Evolutionary conservation across 768 basidiomycete species (phyloP), one percentile per base, ranked within the genome.

Genomic region (Panellus pusillus): DNA sequence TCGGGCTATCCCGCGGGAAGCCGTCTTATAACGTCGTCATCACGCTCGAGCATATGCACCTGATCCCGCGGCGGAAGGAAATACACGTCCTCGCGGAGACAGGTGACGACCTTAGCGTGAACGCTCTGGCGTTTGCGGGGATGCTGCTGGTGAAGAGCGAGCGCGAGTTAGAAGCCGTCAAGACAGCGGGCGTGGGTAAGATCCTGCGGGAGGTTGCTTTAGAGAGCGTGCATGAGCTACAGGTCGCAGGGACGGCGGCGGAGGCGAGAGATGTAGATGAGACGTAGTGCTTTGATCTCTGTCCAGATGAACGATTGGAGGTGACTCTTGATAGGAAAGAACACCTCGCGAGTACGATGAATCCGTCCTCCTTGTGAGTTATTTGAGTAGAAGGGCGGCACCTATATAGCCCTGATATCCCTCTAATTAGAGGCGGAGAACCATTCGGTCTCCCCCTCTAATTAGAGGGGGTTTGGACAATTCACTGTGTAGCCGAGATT

Each of bases 101-200:
- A 2, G 81, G 82, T n/a, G 79, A 82, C 31, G 55, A 69, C 49
- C 63, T 98, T 24, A 81, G 82, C 62, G 76, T 98, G 39, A 97
- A 98, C 68, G 80, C 95, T 41, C 77, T 97, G 44, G 95, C 91
- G 13, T 97, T 88, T 66, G 89, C 92, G 7, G 95, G 95, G 1
- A 83, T 91, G 86, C 62, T 97, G 56, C 80, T 97, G 50, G 92
- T 91, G 20, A 92, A 89, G 74, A 92, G 87, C 58, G 82, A 88
- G 49, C 77, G 77, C 17, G 92, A 95, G 70, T 67, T 92, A 45
- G 81, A 84, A 50, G 80, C 77, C 2, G 78, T 97, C 38, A 81
- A 81, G 68, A 69, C 72, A 53, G 84, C 86, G 67, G 80, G 83
- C 1, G 71, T 89, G 24, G 73, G 76, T 8, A 82, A 75, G 52